Percentiles rank a stretch among this genome's conserved stretches.
Evolutionary conservation across 305 asterid genomes (phyloP).

Genomic region (Ajuga reptans): DNA sequence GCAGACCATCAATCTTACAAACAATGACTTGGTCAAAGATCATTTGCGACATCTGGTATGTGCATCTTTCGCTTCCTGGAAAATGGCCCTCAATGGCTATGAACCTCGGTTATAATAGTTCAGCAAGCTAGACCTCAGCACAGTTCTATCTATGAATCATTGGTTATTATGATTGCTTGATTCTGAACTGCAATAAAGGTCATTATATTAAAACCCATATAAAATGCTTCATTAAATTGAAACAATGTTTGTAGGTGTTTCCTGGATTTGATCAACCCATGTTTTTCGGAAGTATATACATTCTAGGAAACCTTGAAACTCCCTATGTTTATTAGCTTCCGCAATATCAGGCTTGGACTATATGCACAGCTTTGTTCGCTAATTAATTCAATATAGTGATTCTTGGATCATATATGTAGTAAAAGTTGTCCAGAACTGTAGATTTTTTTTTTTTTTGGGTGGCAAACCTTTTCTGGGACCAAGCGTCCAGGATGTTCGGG

Average conservation of each 20-base stretch:
- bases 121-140: background rate
- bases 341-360: background rate
- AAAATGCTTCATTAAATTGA: background rate
- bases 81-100: background rate
- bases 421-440: too few relatives aligned
- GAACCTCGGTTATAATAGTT: background rate
- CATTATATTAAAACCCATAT: background rate
- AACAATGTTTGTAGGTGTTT: background rate
- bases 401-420: too few relatives aligned
- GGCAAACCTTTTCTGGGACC: background rate
- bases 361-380: background rate
- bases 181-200: background rate
- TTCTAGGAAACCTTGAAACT: background rate
- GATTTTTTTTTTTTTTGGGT: too few relatives aligned
- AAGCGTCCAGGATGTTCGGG: background rate
- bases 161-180: background rate
- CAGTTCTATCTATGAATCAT: background rate
- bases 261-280: background rate
- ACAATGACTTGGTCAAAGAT: conserved; percentile 90
- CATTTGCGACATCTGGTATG: conserved; percentile 89
- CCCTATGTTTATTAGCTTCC: background rate
- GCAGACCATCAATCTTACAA: conserved; percentile 61
- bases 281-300: background rate
- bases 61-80: background rate
- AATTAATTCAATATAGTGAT: background rate